Evolutionary conservation across 306 rosid species (phyloP), one percentile per base, ranked within the genome.

Genomic region (Quillaja saponaria): DNA sequence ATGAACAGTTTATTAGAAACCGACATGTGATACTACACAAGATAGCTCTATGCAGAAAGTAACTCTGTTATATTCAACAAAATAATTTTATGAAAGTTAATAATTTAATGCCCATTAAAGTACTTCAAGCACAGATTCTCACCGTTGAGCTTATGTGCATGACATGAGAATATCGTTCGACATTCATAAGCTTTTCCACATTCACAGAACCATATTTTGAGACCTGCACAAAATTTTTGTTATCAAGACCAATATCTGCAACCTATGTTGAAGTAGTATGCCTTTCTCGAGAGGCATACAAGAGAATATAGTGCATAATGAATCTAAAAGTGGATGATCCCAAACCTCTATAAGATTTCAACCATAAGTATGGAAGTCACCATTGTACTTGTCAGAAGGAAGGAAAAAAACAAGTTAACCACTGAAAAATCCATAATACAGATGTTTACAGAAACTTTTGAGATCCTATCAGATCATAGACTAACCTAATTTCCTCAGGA

Each of bases 91-190:
- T 58, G 21, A 63, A 14, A 34, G 62, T 34, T 19, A 56, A 28
- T 38, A 13, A 45, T 7, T n/a, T n/a, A n/a, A n/a, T n/a, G n/a
- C n/a, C n/a, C 21, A 60, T 18, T 8, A 55, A 20, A 6, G 17
- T 11, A 55, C 63, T 55, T 39, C 15, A 25, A 52, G 35, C 16
- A 20, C 38, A 31, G 34, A 31, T 61, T 68, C 82, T 73, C 47
- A 87, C 97, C 69, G 97, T 87, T 39, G 97, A 91, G 83, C 97
- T 91, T 56, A 87, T 91, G 74, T 91, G 97, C 97, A 91, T 91
- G 20, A 91, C 97, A 60, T 87, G 96, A 35, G 96, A 91, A 72
- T 91, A 87, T 8, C 87, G 75, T 66, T 91, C 96, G 0, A 91
- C 28, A 13, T 85, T 59, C 97, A 91, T 91, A 18, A 87, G 81